phyloP scores from a whole-genome alignment of 768 basidiomycete species.

The Cystofilobasidium capitatum region DNA sequence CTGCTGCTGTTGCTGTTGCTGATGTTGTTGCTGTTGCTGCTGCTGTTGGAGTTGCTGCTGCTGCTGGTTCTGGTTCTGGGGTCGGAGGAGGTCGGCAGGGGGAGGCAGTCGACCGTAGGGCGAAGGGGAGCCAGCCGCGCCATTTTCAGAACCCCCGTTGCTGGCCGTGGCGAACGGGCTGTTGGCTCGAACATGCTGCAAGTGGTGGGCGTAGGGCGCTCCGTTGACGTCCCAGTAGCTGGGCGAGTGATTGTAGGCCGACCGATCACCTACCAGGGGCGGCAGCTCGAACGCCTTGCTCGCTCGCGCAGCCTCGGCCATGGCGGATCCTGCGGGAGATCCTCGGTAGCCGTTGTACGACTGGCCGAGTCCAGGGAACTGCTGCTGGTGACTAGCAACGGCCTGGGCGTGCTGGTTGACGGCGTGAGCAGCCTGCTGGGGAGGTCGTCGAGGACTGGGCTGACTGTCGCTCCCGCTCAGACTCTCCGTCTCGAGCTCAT shows the following conservation, averaged over 20 bases:
- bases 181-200: constrained; percentile 3
- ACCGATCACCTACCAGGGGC: not conserved
- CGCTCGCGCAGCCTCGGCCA: not conserved
- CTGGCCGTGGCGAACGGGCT: not conserved
- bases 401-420: too few relatives aligned
- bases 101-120: not conserved
- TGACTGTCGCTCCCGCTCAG: not conserved
- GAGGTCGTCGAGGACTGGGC: not conserved
- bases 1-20: constrained; percentile 12
- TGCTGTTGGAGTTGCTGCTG: constrained; percentile 4
- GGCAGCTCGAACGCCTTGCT: not conserved
- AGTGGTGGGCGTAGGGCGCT: not conserved
- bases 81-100: not conserved
- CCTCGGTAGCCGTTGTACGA: too few relatives aligned
- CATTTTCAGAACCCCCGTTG: not conserved
- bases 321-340: not conserved
- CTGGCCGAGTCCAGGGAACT: too few relatives aligned
- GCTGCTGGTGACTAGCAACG: too few relatives aligned
- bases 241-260: not conserved
- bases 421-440: too few relatives aligned
- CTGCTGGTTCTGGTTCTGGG: not conserved
- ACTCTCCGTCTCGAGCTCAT: not conserved
- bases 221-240: not conserved
- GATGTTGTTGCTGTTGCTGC: not conserved
- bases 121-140: not conserved